Evolutionary conservation across 2,329 filamentous ascomycete genomes (phyloP).

Genomic region (Coniochaeta pulveracea): DNA sequence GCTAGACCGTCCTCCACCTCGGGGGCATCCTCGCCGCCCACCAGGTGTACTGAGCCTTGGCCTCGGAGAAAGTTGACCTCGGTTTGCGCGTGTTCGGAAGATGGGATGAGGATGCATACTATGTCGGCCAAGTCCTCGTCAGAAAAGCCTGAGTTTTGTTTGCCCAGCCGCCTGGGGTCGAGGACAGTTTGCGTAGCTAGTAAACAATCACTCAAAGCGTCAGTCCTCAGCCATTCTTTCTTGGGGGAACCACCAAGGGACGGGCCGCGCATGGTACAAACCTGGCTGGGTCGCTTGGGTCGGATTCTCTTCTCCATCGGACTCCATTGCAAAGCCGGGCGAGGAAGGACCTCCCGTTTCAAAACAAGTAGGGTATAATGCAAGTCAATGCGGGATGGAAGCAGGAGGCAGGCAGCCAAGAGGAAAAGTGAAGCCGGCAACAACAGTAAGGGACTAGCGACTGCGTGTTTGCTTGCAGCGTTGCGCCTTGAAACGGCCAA

Average conservation of each 20-base stretch:
- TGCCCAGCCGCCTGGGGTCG: constrained; percentile 68
- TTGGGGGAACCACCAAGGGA: too few relatives aligned
- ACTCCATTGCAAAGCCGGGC: constrained; percentile 14
- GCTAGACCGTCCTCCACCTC: constrained; percentile 33
- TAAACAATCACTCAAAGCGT: not conserved
- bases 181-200: constrained; percentile 67
- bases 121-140: constrained; percentile 81
- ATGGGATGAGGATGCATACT: constrained; percentile 77
- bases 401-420: too few relatives aligned
- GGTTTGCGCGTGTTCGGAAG: constrained; percentile 57
- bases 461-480: too few relatives aligned
- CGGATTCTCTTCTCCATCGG: constrained; percentile 8
- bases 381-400: too few relatives aligned
- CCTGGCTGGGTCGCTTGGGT: constrained; percentile 14
- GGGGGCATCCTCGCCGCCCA: constrained; percentile 35
- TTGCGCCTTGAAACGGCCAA: too few relatives aligned
- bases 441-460: too few relatives aligned
- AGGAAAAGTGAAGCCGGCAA: too few relatives aligned
- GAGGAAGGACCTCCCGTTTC: too few relatives aligned
- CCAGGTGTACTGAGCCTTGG: constrained; percentile 35
- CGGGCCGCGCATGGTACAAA: constrained; percentile 7
- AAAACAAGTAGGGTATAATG: too few relatives aligned
- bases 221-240: too few relatives aligned
- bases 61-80: constrained; percentile 48
- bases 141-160: constrained; percentile 72